A percentile compares a stretch with the other conserved stretches of the same genome.
phyloP scores from a whole-genome alignment of 2,329 filamentous ascomycete species.

The Aureobasidium melanogenum region DNA sequence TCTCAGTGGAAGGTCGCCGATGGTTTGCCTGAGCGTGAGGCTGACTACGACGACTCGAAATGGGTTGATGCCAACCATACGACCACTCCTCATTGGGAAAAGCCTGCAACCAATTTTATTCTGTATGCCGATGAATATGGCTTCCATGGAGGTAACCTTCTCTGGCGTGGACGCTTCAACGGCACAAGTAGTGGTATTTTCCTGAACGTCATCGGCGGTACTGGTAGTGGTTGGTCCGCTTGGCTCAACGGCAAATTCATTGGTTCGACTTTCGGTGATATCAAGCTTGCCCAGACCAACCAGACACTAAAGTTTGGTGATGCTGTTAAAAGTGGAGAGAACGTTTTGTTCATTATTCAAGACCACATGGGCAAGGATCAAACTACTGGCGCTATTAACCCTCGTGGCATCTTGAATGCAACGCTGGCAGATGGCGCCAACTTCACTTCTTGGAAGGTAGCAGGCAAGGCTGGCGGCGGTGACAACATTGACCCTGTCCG shows the following conservation, averaged over 20 bases:
- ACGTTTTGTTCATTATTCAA: slow-evolving; percentile 47
- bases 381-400: slow-evolving; percentile 38
- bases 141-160: slow-evolving; percentile 33
- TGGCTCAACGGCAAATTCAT: slow-evolving; percentile 51
- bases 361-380: slow-evolving; percentile 54
- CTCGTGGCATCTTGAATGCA: slow-evolving; percentile 45
- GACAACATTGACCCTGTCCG: slow-evolving; percentile 47
- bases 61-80: slow-evolving; percentile 36
- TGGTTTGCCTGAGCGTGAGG: slow-evolving; percentile 39
- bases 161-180: slow-evolving; percentile 34
- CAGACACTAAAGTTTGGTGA: slow-evolving; percentile 44
- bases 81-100: slow-evolving; percentile 27
- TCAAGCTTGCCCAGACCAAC: slow-evolving; percentile 30
- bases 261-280: slow-evolving; percentile 46
- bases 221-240: slow-evolving; percentile 45
- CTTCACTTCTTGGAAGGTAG: slow-evolving; percentile 50
- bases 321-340: slow-evolving; percentile 32
- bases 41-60: slow-evolving; percentile 34
- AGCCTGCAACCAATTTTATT: slow-evolving; percentile 30
- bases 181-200: slow-evolving; percentile 27
- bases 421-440: slow-evolving; percentile 37
- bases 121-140: slow-evolving; percentile 35
- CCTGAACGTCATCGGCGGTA: slow-evolving; percentile 46
- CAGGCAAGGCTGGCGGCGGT: slow-evolving; percentile 48
- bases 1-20: slow-evolving; percentile 40